Evolutionary conservation across 306 rosid species (phyloP), one percentile per base, ranked within the genome.

Genomic region (Urtica urens): DNA sequence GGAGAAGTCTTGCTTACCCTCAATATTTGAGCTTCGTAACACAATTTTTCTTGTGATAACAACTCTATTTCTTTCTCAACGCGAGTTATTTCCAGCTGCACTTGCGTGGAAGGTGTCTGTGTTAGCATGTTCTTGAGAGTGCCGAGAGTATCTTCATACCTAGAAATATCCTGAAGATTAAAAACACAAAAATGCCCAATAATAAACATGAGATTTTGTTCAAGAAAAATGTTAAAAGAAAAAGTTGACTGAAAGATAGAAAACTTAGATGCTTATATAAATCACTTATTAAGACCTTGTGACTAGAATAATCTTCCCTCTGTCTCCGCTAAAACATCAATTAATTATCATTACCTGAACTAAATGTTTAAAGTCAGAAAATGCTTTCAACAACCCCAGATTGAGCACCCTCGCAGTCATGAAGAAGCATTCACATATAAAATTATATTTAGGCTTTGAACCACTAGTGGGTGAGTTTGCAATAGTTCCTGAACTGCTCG

Each of bases 391-490:
- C 65, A 92, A 78, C 46, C 99, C 99, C 65, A 92, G 61, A 66
- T 92, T 76, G 65, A 92, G 94, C 70, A 85, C 96, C 75, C 99
- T 79, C 31, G 87, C 87, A 38, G 96, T 92, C 94, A 92, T 92
- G 75, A 82, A 92, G 87, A 92, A 92, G 74, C 99, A 92, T 77
- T 92, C 99, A 7, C 96, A 85, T 65, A 86, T 92, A 73, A 92
- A 92, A 49, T 92, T 52, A 66, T 75, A 92, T 57, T 76, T 86
- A 31, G 66, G 48, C 66, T 71, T 83, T 64, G 75, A 87, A 61
- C 69, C 60, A 37, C 51, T 67, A 23, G 64, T 57, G 52, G 68
- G 58, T 47, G 72, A 28, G 53, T 67, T 72, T 60, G 68, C 57
- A 71, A 54, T 68, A 70, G 52, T 73, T 31, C 87, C 81, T 39